Conservation (phyloP, 495 filamentous ascomycete species). For the Pseudomonodictys pantanalensis region DNA sequence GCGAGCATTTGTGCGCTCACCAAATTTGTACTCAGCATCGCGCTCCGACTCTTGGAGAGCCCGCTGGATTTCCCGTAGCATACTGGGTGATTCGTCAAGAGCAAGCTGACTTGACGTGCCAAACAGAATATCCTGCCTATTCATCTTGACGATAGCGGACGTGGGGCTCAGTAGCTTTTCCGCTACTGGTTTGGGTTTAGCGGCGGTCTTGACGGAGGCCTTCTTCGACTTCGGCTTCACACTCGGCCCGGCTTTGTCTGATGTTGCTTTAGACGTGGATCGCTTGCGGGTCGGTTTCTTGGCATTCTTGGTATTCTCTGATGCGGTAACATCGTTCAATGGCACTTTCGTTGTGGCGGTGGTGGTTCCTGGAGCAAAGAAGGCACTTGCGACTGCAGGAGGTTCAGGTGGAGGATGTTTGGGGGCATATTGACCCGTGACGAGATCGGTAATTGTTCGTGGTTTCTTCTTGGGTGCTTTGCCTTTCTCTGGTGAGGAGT, state of each 20-base stretch:
- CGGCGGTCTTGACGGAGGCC: constrained; percentile 44
- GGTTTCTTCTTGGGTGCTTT: constrained; percentile 68
- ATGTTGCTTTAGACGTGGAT: constrained; percentile 8
- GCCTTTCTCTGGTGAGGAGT: constrained; percentile 45
- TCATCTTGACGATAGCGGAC: constrained; percentile 64
- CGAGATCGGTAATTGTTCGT: constrained; percentile 79
- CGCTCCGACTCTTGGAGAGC: constrained; percentile 62
- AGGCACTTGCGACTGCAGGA: constrained; percentile 16
- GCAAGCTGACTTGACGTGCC: constrained; percentile 90
- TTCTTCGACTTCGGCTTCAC: constrained; percentile 37
- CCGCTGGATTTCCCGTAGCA: constrained; percentile 64
- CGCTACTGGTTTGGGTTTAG: constrained; percentile 45
- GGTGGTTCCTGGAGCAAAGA: constrained; percentile 24
- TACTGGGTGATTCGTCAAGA: constrained; percentile 66
- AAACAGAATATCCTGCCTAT: constrained; percentile 79
- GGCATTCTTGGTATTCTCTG: background rate
- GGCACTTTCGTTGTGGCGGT: constrained; percentile 14
- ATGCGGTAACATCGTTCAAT: constrained; percentile 3
- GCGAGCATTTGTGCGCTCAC: background rate
- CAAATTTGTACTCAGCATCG: background rate
- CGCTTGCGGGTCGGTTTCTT: constrained; percentile 29
- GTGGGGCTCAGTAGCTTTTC: constrained; percentile 67
- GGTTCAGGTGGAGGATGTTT: constrained; percentile 27
- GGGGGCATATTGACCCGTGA: constrained; percentile 69
- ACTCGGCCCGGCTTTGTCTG: constrained; percentile 16